A percentile compares a stretch with the other conserved stretches of the same genome.
These are phyloP conservation scores for Auricularia sp. DNA, from an alignment of 768 basidiomycete species.

Conservation along the genomic window DNA sequence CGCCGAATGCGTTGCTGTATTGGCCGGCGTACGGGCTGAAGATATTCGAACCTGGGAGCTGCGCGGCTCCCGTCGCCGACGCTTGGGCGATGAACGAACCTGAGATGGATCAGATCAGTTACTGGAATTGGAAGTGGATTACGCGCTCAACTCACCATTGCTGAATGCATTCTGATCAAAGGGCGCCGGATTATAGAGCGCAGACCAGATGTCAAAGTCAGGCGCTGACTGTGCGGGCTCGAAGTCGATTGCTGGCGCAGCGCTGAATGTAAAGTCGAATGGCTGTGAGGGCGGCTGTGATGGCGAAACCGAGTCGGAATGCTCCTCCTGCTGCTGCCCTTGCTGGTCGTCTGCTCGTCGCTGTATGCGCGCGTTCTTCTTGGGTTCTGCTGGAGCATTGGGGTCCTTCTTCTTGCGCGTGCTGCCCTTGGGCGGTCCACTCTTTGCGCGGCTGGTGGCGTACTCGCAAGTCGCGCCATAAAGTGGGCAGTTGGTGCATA, in stretches of 20 bases:
- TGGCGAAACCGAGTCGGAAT: neutral
- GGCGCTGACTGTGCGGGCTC: neutral
- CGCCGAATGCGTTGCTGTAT: too few species aligned
- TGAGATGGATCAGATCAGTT: too few species aligned
- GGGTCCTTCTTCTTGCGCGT: neutral
- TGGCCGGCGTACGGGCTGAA: too few species aligned
- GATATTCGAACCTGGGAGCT: too few species aligned
- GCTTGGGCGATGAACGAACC: too few species aligned
- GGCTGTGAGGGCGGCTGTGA: neutral
- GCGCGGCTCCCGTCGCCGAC: too few species aligned
- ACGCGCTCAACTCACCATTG: too few species aligned
- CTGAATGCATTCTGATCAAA: neutral
- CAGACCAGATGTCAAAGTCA: neutral
- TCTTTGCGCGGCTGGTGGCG: neutral
- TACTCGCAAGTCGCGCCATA: constrained; percentile 1
- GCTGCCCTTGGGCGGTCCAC: neutral
- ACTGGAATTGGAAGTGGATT: too few species aligned
- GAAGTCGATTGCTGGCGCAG: neutral
- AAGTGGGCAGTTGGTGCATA: neutral
- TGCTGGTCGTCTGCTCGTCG: neutral
- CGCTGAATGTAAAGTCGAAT: neutral
- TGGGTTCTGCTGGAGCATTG: neutral
- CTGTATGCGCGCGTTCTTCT: neutral
- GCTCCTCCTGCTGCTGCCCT: neutral
- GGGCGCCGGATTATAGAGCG: neutral